Percentiles rank a stretch among this genome's conserved stretches.
phyloP scores from a whole-genome alignment of 768 basidiomycete species.

The Chalciporus pseudorubinellus region DNA sequence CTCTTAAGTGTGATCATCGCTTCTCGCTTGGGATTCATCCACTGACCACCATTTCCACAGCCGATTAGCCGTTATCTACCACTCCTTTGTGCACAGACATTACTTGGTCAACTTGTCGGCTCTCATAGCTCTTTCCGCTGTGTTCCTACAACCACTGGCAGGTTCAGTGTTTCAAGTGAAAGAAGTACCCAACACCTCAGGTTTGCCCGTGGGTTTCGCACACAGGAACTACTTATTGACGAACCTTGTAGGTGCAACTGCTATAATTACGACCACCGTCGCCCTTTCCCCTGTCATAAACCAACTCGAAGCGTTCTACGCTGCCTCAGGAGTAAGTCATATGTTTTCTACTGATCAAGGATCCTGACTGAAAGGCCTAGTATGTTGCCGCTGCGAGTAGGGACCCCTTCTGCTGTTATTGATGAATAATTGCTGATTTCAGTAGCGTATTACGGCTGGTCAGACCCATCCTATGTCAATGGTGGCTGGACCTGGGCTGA shows the following conservation, averaged over 20 bases:
- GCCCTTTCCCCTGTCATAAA: constrained; percentile 47
- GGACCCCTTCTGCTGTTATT: background rate
- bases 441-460: constrained; percentile 37
- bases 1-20: constrained; percentile 37
- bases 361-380: constrained; percentile 28
- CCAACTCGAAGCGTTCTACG: constrained; percentile 51
- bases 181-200: constrained; percentile 17
- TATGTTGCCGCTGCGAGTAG: constrained; percentile 29
- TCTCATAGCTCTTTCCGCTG: constrained; percentile 43
- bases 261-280: constrained; percentile 41
- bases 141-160: constrained; percentile 59
- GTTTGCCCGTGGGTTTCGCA: constrained; percentile 12
- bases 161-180: constrained; percentile 31
- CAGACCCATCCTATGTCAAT: constrained; percentile 57
- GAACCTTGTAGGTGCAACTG: constrained; percentile 29
- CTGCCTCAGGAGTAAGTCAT: constrained; percentile 53
- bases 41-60: constrained; percentile 30
- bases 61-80: constrained; percentile 41
- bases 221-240: constrained; percentile 3
- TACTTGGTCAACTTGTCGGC: constrained; percentile 53
- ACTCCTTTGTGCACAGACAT: constrained; percentile 52
- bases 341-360: background rate
- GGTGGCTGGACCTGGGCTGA: constrained; percentile 52
- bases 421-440: background rate
- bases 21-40: background rate